Conservation (phyloP, 495 filamentous ascomycete species). For the Oidiodendron maius region DNA sequence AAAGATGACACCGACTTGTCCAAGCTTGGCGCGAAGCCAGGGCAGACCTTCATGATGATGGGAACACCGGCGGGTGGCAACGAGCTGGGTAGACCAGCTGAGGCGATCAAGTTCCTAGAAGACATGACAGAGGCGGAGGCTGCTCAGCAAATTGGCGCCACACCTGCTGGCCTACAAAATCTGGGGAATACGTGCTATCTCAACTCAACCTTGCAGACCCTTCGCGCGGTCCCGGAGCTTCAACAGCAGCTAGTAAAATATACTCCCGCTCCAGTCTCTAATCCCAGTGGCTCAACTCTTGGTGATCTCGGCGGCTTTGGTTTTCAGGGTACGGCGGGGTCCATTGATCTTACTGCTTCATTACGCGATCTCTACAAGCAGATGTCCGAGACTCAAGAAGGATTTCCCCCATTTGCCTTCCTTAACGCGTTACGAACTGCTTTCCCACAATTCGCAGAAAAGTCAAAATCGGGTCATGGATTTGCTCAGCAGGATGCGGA, state of each 20-base stretch:
- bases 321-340: slow-evolving; percentile 44
- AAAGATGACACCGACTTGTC: slow-evolving; percentile 91
- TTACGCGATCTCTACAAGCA: slow-evolving; percentile 85
- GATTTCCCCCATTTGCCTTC: slow-evolving; percentile 81
- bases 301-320: slow-evolving; percentile 28
- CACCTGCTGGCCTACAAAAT: slow-evolving; percentile 84
- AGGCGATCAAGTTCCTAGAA: slow-evolving; percentile 82
- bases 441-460: slow-evolving; percentile 94
- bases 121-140: slow-evolving; percentile 97
- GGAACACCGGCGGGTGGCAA: slow-evolving; percentile 67
- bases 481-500: slow-evolving; percentile 97
- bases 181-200: slow-evolving; percentile 97
- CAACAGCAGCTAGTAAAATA: slow-evolving; percentile 75
- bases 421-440: slow-evolving; percentile 71
- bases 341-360: slow-evolving; percentile 70
- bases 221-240: slow-evolving; percentile 86
- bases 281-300: slow-evolving; percentile 12
- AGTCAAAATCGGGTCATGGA: slow-evolving; percentile 69
- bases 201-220: slow-evolving; percentile 88
- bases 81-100: slow-evolving; percentile 65
- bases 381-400: slow-evolving; percentile 88
- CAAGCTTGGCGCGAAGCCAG: slow-evolving; percentile 75
- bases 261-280: slow-evolving; percentile 33
- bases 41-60: slow-evolving; percentile 94
- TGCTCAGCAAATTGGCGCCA: slow-evolving; percentile 75